Base-by-base conservation (phyloP, 192 early-diverging fungal genomes). In the Coemansia sp. region DNA sequence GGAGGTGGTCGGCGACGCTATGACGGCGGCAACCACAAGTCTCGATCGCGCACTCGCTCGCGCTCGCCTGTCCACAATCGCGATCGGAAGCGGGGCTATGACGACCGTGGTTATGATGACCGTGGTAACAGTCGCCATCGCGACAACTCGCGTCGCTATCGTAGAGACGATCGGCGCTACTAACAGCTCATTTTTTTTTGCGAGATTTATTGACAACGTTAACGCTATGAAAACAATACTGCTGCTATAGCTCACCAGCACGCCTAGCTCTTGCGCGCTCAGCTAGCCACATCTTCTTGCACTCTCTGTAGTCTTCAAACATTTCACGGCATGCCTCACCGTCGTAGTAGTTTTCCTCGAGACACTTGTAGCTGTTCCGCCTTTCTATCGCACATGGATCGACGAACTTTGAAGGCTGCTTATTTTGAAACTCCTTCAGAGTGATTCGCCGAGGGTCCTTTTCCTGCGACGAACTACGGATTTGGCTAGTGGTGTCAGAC, bases 381-480 rank as follows among this genome's bases (percentile, higher is more conserved):
- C 78, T 68, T 41, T 85, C 83, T 16, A 80, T 74, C 11, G 70
- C 78, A 33, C 83, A 85, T 2, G 83, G 83, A 43, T 85, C 77
- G 71, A 85, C 60, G 60, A 76, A 85, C 52, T 70, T 73, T 62
- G 75, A 75, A 4, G 83, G 65, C n/a, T 64, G 76, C 67, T 85
- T 85, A 57, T 64, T 75, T 41, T 80, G 71, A 47, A 85, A 85
- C 43, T 80, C 78, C 22, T 52, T 64, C 18, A 85, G 68, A 11
- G 75, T 77, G 27, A 82, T 64, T 24, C 80, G 69, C 12, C 80
- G 74, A 9, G 62, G 46, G 1, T 70, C 72, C 40, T 62, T 76
- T 29, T 73, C 66, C 27, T 67, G 36, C 8, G 80, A 82, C 1
- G 53, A 61, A n/a, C 24, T 58, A 57, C 80, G 80, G 18, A 82